Evolutionary conservation across 352 stramenopile genomes (phyloP).

Genomic region (Thraustotheca clavata): DNA sequence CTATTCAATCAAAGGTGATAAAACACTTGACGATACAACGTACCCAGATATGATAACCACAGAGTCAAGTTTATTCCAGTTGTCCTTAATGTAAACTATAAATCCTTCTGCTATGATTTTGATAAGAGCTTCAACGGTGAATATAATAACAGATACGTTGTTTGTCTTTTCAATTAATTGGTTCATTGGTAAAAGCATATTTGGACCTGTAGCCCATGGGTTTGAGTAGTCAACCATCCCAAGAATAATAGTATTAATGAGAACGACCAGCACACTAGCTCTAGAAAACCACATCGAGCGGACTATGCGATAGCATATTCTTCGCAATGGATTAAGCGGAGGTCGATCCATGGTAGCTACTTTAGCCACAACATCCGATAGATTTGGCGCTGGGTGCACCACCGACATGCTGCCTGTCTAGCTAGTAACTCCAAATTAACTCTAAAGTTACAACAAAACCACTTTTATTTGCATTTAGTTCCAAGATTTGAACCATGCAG

Average conservation of each 20-base stretch:
- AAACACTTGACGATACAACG: neutral
- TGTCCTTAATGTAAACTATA: conserved; percentile 74
- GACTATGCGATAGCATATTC: conserved; percentile 24
- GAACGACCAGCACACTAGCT: conserved; percentile 78
- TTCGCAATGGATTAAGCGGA: neutral
- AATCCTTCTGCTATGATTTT: conserved; percentile 86
- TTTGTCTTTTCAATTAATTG: conserved; percentile 51
- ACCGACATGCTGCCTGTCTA: neutral
- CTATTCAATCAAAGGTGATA: neutral
- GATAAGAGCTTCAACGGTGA: conserved; percentile 81
- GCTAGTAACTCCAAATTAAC: neutral
- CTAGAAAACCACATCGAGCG: conserved; percentile 71
- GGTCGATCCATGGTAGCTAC: neutral
- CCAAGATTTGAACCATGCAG: too few relatives aligned
- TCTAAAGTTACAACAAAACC: neutral
- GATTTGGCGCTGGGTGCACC: neutral
- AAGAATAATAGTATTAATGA: conserved; percentile 76
- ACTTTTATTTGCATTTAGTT: neutral
- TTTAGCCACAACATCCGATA: neutral
- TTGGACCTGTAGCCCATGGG: conserved; percentile 32
- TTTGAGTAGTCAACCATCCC: conserved; percentile 68
- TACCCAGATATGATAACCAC: conserved; percentile 81
- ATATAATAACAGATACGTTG: conserved; percentile 51
- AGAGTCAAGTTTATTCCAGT: conserved; percentile 89
- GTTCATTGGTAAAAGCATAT: conserved; percentile 35